A percentile compares a stretch with the other conserved stretches of the same genome.
phyloP scores from a whole-genome alignment of 1,139 yeast species.

The Arxiozyma telluris region DNA sequence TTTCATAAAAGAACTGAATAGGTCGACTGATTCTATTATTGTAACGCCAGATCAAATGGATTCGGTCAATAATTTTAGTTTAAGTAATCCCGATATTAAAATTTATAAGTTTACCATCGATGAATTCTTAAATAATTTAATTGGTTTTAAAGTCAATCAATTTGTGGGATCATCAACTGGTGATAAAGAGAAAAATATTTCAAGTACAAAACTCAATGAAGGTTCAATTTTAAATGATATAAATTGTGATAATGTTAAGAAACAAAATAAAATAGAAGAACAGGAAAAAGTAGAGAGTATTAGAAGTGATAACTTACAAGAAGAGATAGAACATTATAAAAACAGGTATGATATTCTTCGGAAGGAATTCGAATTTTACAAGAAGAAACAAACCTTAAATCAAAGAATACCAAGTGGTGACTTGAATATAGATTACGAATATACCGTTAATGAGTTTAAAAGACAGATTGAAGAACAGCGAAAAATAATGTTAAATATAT shows the following conservation, averaged over 20 bases:
- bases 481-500: conserved; percentile 12
- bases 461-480: conserved; percentile 25
- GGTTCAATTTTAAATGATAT: conserved; percentile 5
- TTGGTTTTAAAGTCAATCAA: conserved; percentile 3
- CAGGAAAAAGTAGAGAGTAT: conserved; percentile 10
- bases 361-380: conserved; percentile 4
- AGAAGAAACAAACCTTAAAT: conserved; percentile 10
- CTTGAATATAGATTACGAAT: conserved; percentile 15
- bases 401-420: not conserved
- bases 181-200: not conserved
- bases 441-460: conserved; percentile 23
- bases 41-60: conserved; percentile 16
- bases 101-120: conserved; percentile 28
- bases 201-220: not conserved
- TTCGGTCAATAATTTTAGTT: conserved; percentile 24
- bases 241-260: conserved; percentile 25
- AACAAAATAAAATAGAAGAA: conserved; percentile 19
- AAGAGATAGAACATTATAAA: conserved; percentile 22
- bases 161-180: not conserved
- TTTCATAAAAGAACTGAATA: not conserved
- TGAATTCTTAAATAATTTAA: conserved; percentile 23
- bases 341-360: not conserved
- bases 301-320: conserved; percentile 21
- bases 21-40: conserved; percentile 7
- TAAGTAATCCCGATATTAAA: conserved; percentile 24